Conservation (phyloP, 2,329 filamentous ascomycete species). For the Tolypocladium ophioglossoides region DNA sequence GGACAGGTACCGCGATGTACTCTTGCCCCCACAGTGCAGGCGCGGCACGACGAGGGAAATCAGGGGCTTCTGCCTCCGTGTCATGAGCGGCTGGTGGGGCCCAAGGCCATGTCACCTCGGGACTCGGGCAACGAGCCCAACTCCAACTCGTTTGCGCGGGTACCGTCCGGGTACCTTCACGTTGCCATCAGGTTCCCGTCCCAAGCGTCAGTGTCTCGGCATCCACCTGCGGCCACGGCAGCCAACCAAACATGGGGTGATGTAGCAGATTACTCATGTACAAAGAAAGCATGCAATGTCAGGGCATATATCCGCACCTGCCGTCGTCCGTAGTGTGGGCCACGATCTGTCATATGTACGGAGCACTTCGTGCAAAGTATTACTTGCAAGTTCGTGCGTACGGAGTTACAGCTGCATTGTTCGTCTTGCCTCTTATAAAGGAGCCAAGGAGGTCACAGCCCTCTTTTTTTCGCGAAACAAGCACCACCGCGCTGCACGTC, state of each 20-base stretch:
- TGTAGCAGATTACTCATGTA: background rate
- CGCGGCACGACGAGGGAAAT: background rate
- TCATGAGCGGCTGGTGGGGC: conserved; percentile 3
- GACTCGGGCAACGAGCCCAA: background rate
- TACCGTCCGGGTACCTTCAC: background rate
- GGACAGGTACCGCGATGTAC: conserved; percentile 2
- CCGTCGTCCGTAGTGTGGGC: too few relatives aligned
- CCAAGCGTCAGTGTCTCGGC: background rate
- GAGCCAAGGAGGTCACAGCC: background rate
- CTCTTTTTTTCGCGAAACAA: background rate
- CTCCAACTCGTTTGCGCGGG: background rate
- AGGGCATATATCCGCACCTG: too few relatives aligned
- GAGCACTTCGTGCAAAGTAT: too few relatives aligned
- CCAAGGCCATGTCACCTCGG: background rate
- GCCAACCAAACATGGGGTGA: background rate
- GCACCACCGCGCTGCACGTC: background rate
- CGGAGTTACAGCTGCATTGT: too few relatives aligned
- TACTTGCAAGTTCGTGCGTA: too few relatives aligned
- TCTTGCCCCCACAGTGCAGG: background rate
- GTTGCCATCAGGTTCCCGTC: background rate
- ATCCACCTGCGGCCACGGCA: background rate
- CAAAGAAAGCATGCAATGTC: too few relatives aligned
- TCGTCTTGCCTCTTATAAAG: too few relatives aligned
- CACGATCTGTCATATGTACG: too few relatives aligned
- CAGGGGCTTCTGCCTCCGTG: background rate